A percentile compares a stretch with the other conserved stretches of the same genome.
phyloP scores from a whole-genome alignment of 1,284 basidiomycete genomes.

The Afroboletus lepidellus region DNA sequence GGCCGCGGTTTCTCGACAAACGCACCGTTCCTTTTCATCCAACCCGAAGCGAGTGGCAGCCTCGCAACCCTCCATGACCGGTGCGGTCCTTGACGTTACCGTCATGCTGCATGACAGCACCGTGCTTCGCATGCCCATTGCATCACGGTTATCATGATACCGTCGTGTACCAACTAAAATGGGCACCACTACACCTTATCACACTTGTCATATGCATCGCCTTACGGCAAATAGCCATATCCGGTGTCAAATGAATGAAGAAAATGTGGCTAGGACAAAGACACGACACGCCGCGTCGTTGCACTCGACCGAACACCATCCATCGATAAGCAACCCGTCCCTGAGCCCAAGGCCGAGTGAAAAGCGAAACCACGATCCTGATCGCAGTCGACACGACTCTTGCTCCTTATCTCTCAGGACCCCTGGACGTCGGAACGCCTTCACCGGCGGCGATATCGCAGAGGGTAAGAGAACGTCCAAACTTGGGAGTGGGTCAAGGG shows the following conservation, averaged over 20 bases:
- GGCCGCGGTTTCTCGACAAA: neutral
- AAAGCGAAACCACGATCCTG: neutral
- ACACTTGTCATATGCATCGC: neutral
- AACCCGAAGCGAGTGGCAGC: conserved; percentile 14
- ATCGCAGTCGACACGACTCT: neutral
- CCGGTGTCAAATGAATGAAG: neutral
- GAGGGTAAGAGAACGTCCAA: neutral
- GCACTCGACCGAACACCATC: neutral
- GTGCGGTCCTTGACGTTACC: neutral
- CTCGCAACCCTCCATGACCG: conserved; percentile 1
- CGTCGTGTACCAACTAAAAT: neutral
- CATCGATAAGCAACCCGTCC: neutral
- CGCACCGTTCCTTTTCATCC: too few relatives aligned
- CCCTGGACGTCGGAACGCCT: neutral
- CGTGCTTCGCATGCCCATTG: neutral
- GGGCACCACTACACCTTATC: neutral
- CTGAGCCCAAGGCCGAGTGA: neutral
- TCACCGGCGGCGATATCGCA: conserved; percentile 4
- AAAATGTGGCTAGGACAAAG: neutral
- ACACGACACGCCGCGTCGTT: neutral
- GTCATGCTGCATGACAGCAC: neutral
- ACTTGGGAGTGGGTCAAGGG: neutral
- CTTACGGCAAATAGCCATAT: neutral
- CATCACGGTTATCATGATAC: neutral
- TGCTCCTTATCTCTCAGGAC: conserved; percentile 1